These are phyloP conservation scores for Hypholoma fasciculare DNA, from an alignment of 768 basidiomycete species.

Conservation along the genomic window DNA sequence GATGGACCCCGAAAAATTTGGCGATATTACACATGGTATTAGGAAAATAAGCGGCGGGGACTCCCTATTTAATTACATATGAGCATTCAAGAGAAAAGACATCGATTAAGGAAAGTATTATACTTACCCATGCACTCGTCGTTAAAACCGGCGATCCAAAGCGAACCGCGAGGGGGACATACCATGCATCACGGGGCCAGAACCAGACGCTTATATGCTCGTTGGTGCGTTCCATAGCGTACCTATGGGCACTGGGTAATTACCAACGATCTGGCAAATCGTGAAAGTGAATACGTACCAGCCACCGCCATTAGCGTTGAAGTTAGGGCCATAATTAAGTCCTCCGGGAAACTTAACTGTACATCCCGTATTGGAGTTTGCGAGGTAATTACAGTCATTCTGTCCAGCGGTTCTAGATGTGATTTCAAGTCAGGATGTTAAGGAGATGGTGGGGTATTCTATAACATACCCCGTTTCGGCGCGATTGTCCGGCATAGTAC, in stretches of 20 bases:
- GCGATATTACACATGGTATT: slow-evolving; percentile 58
- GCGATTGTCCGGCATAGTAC: slow-evolving; percentile 23
- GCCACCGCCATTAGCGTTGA: slow-evolving; percentile 59
- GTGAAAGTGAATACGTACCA: slow-evolving; percentile 36
- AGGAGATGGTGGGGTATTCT: background rate
- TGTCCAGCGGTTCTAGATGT: slow-evolving; percentile 9
- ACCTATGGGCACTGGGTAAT: slow-evolving; percentile 30
- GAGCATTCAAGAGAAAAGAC: background rate
- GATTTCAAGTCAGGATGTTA: background rate
- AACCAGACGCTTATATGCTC: slow-evolving; percentile 61
- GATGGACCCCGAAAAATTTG: slow-evolving; percentile 54
- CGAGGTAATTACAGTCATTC: slow-evolving; percentile 15
- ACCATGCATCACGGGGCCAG: slow-evolving; percentile 48
- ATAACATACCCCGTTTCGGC: slow-evolving; percentile 39
- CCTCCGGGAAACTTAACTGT: slow-evolving; percentile 38
- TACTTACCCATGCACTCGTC: slow-evolving; percentile 42
- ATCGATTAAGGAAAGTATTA: background rate
- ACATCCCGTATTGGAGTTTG: slow-evolving; percentile 31
- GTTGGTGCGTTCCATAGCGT: slow-evolving; percentile 53
- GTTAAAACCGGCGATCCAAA: slow-evolving; percentile 29
- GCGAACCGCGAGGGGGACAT: slow-evolving; percentile 42
- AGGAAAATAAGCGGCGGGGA: slow-evolving; percentile 59
- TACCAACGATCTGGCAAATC: background rate
- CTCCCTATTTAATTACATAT: slow-evolving; percentile 38
- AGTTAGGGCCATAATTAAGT: slow-evolving; percentile 51